Evolutionary conservation across 2,329 filamentous ascomycete genomes (phyloP).

Genomic region (Paraphaeosphaeria sporulosa): DNA sequence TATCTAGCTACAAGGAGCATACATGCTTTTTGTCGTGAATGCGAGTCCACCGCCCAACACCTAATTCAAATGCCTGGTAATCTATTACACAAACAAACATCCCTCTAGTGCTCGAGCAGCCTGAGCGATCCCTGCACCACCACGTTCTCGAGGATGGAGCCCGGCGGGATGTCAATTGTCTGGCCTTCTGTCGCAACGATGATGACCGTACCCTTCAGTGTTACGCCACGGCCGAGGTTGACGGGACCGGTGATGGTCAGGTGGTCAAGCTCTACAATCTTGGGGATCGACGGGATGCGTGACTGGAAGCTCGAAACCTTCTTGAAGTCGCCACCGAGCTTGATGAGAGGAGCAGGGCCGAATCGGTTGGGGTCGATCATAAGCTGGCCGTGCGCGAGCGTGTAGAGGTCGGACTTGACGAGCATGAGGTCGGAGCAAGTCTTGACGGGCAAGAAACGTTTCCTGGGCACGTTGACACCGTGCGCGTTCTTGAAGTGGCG

Average conservation of each 20-base stretch:
- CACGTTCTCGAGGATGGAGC: constrained; percentile 97
- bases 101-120: constrained; percentile 69
- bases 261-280: constrained; percentile 91
- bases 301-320: constrained; percentile 98
- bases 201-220: constrained; percentile 97
- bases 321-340: constrained; percentile 99
- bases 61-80: constrained; percentile 33
- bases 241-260: constrained; percentile 97
- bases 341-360: constrained; percentile 95
- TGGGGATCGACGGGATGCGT: constrained; percentile 85
- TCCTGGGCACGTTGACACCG: constrained; percentile 97
- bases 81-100: constrained; percentile 26
- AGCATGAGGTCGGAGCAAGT: constrained; percentile 99
- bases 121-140: constrained; percentile 96
- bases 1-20: constrained; percentile 36
- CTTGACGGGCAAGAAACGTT: constrained; percentile 99
- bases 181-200: constrained; percentile 97
- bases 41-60: constrained; percentile 19
- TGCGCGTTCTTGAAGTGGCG: constrained; percentile 98
- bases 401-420: constrained; percentile 99
- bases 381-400: constrained; percentile 96
- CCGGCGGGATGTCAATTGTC: constrained; percentile 96
- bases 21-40: constrained; percentile 20
- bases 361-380: constrained; percentile 97
- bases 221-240: constrained; percentile 94